phyloP scores from a whole-genome alignment of 768 basidiomycete species.

The Phanerodontia chrysosporium region DNA sequence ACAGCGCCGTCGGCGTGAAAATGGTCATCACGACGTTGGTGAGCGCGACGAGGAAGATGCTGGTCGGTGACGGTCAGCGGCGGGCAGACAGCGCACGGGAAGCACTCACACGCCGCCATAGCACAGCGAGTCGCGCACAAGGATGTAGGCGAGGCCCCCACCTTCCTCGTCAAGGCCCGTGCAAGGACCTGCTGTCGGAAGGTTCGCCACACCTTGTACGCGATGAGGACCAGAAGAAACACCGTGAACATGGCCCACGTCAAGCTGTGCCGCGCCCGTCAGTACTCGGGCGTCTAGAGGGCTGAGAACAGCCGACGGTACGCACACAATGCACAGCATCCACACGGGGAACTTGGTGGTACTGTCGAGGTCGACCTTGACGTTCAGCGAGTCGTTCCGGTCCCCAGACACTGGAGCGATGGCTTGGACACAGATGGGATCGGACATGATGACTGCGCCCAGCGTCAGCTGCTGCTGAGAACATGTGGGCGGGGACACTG shows the following conservation, averaged over 20 bases:
- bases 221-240: slow-evolving; percentile 7
- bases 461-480: too few species aligned
- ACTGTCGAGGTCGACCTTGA: not conserved
- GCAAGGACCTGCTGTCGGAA: not conserved
- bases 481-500: not conserved
- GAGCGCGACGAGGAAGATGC: not conserved
- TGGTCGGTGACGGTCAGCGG: not conserved
- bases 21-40: slow-evolving; percentile 2
- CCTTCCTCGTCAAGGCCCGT: not conserved
- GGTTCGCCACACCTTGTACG: not conserved
- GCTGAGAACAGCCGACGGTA: not conserved
- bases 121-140: slow-evolving; percentile 10
- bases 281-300: not conserved
- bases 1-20: slow-evolving; percentile 3
- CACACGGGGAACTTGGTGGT: not conserved
- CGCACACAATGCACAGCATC: not conserved
- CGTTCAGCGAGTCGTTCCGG: not conserved
- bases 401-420: not conserved
- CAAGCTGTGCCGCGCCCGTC: not conserved
- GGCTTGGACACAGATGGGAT: slow-evolving; percentile 7
- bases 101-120: slow-evolving; percentile 10
- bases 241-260: slow-evolving; percentile 4
- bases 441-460: slow-evolving; percentile 2
- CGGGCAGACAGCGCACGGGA: not conserved
- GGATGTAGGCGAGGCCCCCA: slow-evolving; percentile 7